phyloP scores from a whole-genome alignment of 331 rosid species.

The Arachis monticola region DNA sequence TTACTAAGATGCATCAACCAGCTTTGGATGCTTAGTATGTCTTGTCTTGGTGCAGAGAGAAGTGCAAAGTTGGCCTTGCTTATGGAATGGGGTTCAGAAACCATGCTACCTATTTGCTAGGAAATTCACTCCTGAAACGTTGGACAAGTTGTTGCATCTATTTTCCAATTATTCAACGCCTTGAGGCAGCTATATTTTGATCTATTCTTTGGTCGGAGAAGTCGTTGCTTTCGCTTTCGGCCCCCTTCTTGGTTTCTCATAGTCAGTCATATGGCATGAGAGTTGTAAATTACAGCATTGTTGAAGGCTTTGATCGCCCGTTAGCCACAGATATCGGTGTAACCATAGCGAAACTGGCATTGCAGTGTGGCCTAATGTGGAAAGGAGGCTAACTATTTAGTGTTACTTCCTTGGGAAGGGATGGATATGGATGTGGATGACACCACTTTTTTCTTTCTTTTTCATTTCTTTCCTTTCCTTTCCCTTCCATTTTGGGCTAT shows the following conservation, averaged over 20 bases:
- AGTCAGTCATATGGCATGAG: constrained; percentile 31
- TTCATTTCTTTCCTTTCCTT: constrained; percentile 36
- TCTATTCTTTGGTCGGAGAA: constrained; percentile 76
- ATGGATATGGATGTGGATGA: constrained; percentile 32
- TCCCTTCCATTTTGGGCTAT: constrained; percentile 49
- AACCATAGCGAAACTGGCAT: constrained; percentile 49
- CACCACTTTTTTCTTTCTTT: constrained; percentile 35
- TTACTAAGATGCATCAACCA: constrained; percentile 7
- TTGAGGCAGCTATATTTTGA: constrained; percentile 61
- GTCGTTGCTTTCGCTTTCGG: constrained; percentile 57
- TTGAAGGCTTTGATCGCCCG: constrained; percentile 54
- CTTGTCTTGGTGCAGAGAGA: constrained; percentile 68
- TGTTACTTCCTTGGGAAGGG: constrained; percentile 63
- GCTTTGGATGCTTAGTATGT: background rate
- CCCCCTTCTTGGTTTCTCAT: constrained; percentile 60
- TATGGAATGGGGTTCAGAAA: constrained; percentile 86
- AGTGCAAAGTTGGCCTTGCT: constrained; percentile 96
- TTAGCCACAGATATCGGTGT: constrained; percentile 49
- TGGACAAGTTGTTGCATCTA: constrained; percentile 65
- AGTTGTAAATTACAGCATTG: constrained; percentile 71
- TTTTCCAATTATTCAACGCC: constrained; percentile 81
- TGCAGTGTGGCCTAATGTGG: constrained; percentile 54
- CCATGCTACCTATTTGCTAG: constrained; percentile 98
- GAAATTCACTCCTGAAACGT: constrained; percentile 85
- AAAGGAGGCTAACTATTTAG: constrained; percentile 54